Evolutionary conservation across 2,329 filamentous ascomycete species (phyloP).

Genomic region (Aspergillus melleus): DNA sequence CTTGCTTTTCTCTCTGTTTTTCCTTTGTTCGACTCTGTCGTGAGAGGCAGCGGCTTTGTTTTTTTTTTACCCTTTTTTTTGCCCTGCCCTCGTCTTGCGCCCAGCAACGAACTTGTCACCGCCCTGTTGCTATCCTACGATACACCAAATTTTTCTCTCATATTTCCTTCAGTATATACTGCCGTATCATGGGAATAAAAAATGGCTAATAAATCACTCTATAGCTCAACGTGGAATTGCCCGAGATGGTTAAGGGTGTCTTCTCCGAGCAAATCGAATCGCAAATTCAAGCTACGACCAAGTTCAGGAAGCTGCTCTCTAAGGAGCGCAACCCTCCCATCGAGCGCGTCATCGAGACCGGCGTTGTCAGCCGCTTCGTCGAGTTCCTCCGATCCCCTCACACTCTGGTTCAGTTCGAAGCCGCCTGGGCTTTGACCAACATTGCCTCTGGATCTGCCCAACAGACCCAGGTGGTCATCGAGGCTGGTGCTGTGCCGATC

Average conservation of each 20-base stretch:
- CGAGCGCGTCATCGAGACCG: conserved; percentile 98
- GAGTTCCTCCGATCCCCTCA: conserved; percentile 97
- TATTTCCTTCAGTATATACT: background rate
- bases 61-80: conserved; percentile 28
- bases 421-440: conserved; percentile 98
- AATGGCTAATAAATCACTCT: conserved; percentile 24
- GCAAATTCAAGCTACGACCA: conserved; percentile 96
- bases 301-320: conserved; percentile 95
- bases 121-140: conserved; percentile 26
- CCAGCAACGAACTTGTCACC: conserved; percentile 35
- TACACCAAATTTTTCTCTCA: conserved; percentile 2
- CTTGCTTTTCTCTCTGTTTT: background rate
- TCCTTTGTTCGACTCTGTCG: background rate
- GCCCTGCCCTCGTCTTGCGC: conserved; percentile 17
- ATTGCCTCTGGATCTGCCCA: conserved; percentile 96
- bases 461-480: conserved; percentile 98
- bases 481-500: conserved; percentile 95
- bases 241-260: conserved; percentile 95
- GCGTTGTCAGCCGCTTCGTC: conserved; percentile 95
- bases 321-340: conserved; percentile 99
- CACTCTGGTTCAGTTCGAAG: conserved; percentile 97
- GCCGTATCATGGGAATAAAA: conserved; percentile 2
- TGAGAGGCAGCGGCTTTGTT: background rate
- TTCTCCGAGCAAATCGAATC: conserved; percentile 98
- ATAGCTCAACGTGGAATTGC: conserved; percentile 95